Evolutionary conservation across 2,329 filamentous ascomycete genomes (phyloP).

Genomic region (Calycina marina): DNA sequence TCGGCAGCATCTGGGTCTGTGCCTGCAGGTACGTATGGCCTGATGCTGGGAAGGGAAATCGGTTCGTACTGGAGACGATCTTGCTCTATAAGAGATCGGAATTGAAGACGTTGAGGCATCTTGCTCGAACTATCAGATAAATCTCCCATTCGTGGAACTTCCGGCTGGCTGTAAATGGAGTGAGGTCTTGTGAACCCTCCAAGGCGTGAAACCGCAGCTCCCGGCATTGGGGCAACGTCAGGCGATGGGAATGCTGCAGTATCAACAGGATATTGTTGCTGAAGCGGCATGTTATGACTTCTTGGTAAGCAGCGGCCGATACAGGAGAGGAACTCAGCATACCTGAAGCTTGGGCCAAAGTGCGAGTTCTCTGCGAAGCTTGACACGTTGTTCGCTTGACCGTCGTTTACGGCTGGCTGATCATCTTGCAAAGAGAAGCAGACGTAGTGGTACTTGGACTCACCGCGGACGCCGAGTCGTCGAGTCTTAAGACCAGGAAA

Average conservation of each 20-base stretch:
- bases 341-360: conserved; percentile 37
- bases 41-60: conserved; percentile 73
- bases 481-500: conserved; percentile 92
- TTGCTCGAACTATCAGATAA: conserved; percentile 42
- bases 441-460: conserved; percentile 96
- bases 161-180: conserved; percentile 46
- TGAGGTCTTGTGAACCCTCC: conserved; percentile 25
- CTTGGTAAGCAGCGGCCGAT: too few relatives aligned
- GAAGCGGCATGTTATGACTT: conserved; percentile 17
- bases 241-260: conserved; percentile 26
- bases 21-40: conserved; percentile 61
- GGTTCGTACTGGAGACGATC: conserved; percentile 49
- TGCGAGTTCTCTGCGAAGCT: conserved; percentile 34
- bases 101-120: conserved; percentile 42
- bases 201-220: conserved; percentile 14
- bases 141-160: conserved; percentile 40
- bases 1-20: conserved; percentile 81
- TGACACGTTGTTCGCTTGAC: conserved; percentile 30
- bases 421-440: conserved; percentile 49
- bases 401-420: conserved; percentile 21
- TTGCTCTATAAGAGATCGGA: conserved; percentile 42
- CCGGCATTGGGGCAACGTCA: conserved; percentile 23
- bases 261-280: conserved; percentile 20
- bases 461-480: conserved; percentile 79
- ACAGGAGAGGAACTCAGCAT: too few relatives aligned